phyloP scores from a whole-genome alignment of 208 protist genomes.

The Angomonas deanei region DNA sequence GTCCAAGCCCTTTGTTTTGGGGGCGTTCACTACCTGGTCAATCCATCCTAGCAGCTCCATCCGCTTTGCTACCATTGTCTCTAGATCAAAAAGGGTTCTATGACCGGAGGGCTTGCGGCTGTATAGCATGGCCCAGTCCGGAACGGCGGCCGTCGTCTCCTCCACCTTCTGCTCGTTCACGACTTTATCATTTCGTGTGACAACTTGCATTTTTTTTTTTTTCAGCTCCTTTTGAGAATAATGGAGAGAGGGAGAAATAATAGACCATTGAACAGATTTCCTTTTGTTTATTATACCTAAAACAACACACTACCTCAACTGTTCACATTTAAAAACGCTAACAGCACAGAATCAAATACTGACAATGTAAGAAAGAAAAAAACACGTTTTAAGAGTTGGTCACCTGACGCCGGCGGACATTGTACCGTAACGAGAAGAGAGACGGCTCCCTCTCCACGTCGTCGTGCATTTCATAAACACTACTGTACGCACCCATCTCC shows the following conservation, averaged over 20 bases:
- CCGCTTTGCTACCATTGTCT: slow-evolving; percentile 80
- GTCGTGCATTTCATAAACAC: slow-evolving; percentile 30
- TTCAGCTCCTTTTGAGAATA: background rate
- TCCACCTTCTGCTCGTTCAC: background rate
- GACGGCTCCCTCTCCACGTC: slow-evolving; percentile 68
- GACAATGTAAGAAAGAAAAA: background rate
- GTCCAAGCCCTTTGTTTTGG: slow-evolving; percentile 44
- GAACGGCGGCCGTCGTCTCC: background rate
- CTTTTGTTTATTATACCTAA: too few relatives aligned
- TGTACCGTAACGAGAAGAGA: slow-evolving; percentile 83
- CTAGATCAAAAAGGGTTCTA: slow-evolving; percentile 73
- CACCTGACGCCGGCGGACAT: slow-evolving; percentile 36
- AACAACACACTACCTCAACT: too few relatives aligned
- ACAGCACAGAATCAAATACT: too few relatives aligned
- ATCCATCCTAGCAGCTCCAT: slow-evolving; percentile 88
- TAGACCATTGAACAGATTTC: background rate
- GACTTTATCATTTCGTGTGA: background rate
- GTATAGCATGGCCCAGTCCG: slow-evolving; percentile 80
- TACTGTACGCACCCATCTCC: slow-evolving; percentile 60
- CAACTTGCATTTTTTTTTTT: slow-evolving; percentile 1
- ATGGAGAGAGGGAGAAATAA: background rate
- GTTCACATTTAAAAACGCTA: too few relatives aligned
- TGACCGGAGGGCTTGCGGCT: slow-evolving; percentile 46
- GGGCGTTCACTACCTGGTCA: slow-evolving; percentile 59
- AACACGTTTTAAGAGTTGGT: background rate